Conservation (phyloP, 2,329 filamentous ascomycete genomes). For the Bisporella sp. region DNA sequence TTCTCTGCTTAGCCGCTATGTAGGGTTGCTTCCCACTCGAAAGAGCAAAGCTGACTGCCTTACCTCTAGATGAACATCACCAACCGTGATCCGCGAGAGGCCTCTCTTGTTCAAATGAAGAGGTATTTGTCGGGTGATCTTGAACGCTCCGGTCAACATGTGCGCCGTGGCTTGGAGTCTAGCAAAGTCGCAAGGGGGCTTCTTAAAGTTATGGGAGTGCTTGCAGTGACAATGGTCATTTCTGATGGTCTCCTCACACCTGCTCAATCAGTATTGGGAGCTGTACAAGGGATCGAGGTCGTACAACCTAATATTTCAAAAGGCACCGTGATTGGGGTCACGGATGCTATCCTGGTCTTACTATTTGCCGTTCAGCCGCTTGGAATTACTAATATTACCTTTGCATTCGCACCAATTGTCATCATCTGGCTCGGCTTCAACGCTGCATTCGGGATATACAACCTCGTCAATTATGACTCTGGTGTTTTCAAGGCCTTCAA, state of each 20-base stretch:
- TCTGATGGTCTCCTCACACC: background rate
- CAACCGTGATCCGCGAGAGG: background rate
- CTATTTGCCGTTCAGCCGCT: background rate
- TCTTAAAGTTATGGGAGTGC: background rate
- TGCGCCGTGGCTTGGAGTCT: background rate
- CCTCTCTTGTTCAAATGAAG: background rate
- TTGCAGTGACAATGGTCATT: background rate
- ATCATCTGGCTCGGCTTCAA: slow-evolving; percentile 39
- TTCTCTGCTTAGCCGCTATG: slow-evolving; percentile 40
- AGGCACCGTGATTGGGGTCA: background rate
- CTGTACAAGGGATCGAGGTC: background rate
- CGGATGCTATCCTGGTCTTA: background rate
- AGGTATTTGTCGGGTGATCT: background rate
- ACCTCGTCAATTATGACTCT: slow-evolving; percentile 43
- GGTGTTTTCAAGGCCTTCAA: slow-evolving; percentile 48
- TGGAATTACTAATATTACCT: background rate
- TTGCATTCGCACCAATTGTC: background rate
- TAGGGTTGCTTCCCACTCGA: background rate
- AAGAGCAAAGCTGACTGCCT: background rate
- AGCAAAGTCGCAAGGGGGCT: background rate
- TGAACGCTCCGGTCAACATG: background rate
- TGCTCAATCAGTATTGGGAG: background rate
- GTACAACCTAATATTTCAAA: background rate
- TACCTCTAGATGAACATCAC: background rate
- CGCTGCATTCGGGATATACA: slow-evolving; percentile 56